A percentile compares a stretch with the other conserved stretches of the same genome.
Conservation (phyloP, 148 eudicot genomes). For the Rhododendron griersonianum region DNA sequence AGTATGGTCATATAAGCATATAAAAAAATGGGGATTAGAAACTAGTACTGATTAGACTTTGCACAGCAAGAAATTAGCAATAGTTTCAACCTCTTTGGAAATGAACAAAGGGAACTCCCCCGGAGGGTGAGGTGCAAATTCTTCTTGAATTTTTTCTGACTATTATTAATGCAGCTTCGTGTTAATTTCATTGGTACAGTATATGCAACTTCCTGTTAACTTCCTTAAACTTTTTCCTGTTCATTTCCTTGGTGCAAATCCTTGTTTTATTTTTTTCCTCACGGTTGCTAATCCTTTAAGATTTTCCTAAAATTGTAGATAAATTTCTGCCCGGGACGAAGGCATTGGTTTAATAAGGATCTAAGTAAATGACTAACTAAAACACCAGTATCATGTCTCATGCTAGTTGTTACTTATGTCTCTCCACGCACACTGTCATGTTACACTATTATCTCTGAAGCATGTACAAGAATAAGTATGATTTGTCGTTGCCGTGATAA, state of each 20-base stretch:
- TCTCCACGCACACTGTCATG: neutral
- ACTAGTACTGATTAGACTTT: neutral
- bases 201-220: neutral
- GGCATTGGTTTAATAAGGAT: neutral
- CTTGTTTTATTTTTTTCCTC: neutral
- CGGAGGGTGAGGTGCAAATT: neutral
- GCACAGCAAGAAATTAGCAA: neutral
- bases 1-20: neutral
- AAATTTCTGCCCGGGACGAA: neutral
- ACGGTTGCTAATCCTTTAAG: neutral
- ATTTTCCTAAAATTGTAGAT: neutral
- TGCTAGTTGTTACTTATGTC: neutral
- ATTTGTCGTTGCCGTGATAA: neutral
- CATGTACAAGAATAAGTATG: neutral
- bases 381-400: neutral
- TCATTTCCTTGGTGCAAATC: neutral
- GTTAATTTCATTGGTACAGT: neutral
- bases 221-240: neutral
- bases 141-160: neutral
- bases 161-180: neutral
- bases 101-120: neutral
- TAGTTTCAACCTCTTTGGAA: neutral
- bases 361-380: neutral
- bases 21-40: neutral
- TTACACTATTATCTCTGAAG: neutral